Conservation (phyloP, 140 eudicot genomes). For the Senecio squalidus region DNA sequence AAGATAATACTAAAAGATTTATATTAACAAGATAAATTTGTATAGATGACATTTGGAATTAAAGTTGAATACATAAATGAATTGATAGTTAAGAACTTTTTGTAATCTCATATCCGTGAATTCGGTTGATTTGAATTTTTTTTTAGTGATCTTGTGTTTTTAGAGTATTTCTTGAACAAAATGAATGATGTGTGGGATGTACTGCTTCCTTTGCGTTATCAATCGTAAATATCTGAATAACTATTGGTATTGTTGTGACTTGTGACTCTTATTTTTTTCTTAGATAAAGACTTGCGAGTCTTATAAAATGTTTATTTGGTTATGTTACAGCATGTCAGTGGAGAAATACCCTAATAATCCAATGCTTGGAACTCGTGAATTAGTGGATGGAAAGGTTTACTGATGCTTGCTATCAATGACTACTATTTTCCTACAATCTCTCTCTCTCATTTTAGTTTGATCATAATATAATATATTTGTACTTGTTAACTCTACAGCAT, state of each 20-base stretch:
- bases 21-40: neutral
- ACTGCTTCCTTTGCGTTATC: neutral
- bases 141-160: neutral
- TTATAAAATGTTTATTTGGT: neutral
- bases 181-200: neutral
- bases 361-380: slow-evolving; percentile 89
- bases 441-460: neutral
- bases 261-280: no score
- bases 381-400: slow-evolving; percentile 78
- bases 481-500: slow-evolving; percentile 39
- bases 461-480: neutral
- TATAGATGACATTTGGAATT: neutral
- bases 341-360: slow-evolving; percentile 71
- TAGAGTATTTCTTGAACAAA: neutral
- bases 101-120: neutral
- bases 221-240: neutral
- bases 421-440: neutral
- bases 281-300: no score
- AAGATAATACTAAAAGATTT: neutral
- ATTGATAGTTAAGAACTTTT: neutral
- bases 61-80: neutral
- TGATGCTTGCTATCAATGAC: neutral
- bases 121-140: no score
- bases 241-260: no score
- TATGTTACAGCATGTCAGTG: slow-evolving; percentile 67